Percentiles rank a stretch among this genome's conserved stretches.
phyloP scores from a whole-genome alignment of 2,329 filamentous ascomycete species.

The Ophiocordyceps camponoti-leonardi region DNA sequence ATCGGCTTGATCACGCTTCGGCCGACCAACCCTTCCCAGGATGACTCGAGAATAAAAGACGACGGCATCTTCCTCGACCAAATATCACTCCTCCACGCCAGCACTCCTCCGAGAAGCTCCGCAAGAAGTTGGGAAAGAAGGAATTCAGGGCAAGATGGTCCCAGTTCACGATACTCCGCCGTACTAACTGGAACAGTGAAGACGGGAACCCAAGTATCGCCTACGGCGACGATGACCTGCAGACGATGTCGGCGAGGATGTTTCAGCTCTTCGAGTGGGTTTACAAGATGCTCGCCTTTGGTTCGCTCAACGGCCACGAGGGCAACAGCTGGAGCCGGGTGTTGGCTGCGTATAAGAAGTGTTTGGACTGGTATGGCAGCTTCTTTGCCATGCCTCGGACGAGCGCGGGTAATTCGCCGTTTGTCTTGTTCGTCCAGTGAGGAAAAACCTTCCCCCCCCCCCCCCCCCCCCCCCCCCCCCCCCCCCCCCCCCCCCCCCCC shows the following conservation, averaged over 20 bases:
- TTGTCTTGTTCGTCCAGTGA: constrained; percentile 6
- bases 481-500: no score
- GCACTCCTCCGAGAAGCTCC: background rate
- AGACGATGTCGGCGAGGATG: constrained; percentile 3
- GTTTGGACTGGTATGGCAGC: constrained; percentile 6
- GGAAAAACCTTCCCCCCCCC: no score
- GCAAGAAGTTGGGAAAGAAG: background rate
- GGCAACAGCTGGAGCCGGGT: background rate
- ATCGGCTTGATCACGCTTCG: background rate
- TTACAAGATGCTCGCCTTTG: constrained; percentile 1
- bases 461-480: no score
- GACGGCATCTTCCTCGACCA: background rate
- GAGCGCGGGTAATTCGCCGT: constrained; percentile 2
- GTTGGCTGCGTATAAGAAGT: constrained; percentile 3
- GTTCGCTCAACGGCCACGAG: background rate
- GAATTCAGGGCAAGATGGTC: background rate
- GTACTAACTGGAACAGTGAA: background rate
- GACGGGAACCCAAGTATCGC: background rate
- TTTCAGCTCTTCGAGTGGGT: constrained; percentile 6
- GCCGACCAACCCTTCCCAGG: background rate
- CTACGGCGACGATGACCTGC: background rate
- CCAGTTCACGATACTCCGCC: no score
- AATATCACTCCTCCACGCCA: no score
- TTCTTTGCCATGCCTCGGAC: constrained; percentile 2
- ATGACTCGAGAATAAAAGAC: background rate